Base-by-base conservation (phyloP, 768 basidiomycete species). In the Mycena epipterygia region DNA sequence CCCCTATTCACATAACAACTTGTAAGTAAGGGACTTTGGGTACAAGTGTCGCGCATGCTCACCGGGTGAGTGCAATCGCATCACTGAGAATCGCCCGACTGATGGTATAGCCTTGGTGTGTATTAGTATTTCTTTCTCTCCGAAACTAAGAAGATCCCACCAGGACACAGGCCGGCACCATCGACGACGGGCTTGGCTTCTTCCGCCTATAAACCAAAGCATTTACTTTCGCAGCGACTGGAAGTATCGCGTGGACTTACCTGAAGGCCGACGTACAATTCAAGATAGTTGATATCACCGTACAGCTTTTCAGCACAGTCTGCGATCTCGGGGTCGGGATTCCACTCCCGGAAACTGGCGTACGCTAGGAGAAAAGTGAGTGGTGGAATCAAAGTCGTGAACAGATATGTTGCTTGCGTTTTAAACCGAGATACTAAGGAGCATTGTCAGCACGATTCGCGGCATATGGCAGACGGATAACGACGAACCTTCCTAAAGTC, bases 1-100 rank as follows among this genome's bases (percentile, higher is more conserved):
- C 95, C 95, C 61, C 25, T n/a, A n/a, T 14, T 19, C 53, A 33
- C 5, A 32, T 33, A 3, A 6, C 12, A 16, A 23, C n/a, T 5
- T 9, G 11, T n/a, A n/a, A n/a, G n/a, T n/a, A n/a, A n/a, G n/a
- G n/a, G n/a, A n/a, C n/a, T n/a, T n/a, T n/a, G n/a, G n/a, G n/a
- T n/a, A n/a, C n/a, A n/a, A n/a, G n/a, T n/a, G n/a, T n/a, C n/a
- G n/a, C n/a, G n/a, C n/a, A n/a, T n/a, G n/a, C 64, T 9, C 19
- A 65, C 64, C 94, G 91, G 56, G 93, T 95, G 62, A 96, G 89
- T 16, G 95, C 93, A 64, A 95, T 92, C 32, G 95, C 95, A 76
- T 96, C 95, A 71, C 90, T 89, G 37, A 96, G 89, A 74, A 96
- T 96, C 11, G 95, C 94, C 35, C 95, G 90, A 74, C 92, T 92